phyloP scores from a whole-genome alignment of 208 protist species.

The Leishmania amazonensis region DNA sequence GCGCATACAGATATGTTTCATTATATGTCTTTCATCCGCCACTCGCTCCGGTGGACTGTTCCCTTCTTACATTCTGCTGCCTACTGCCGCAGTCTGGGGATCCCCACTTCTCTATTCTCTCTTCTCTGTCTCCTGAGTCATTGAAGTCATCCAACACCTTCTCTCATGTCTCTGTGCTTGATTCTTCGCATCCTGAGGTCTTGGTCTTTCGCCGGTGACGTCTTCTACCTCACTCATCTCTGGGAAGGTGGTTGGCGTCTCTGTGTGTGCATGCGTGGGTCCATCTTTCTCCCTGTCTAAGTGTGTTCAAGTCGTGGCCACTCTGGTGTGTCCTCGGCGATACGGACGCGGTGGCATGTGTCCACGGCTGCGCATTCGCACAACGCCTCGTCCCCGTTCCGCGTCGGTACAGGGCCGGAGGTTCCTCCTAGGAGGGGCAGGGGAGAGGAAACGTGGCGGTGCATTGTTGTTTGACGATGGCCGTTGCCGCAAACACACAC shows the following conservation, averaged over 20 bases:
- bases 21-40: neutral
- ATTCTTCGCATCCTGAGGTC: neutral
- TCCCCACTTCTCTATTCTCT: neutral
- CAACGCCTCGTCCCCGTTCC: neutral
- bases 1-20: neutral
- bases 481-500: neutral
- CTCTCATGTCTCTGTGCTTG: no score
- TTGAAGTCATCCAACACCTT: neutral
- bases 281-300: constrained; percentile 1
- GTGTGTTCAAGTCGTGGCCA: neutral
- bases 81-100: neutral
- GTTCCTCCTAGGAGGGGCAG: neutral
- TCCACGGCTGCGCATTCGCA: neutral
- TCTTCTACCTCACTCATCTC: neutral
- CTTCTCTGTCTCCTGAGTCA: neutral
- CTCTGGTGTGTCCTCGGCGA: neutral
- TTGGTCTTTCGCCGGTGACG: neutral
- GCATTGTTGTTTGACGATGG: neutral
- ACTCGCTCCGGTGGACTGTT: neutral
- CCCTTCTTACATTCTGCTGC: no score
- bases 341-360: no score
- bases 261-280: neutral
- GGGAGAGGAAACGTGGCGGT: neutral
- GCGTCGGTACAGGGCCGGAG: neutral
- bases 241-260: no score